These are phyloP conservation scores for Emergomyces pasteurianus DNA, from an alignment of 2,329 filamentous ascomycete genomes.

Conservation along the genomic window DNA sequence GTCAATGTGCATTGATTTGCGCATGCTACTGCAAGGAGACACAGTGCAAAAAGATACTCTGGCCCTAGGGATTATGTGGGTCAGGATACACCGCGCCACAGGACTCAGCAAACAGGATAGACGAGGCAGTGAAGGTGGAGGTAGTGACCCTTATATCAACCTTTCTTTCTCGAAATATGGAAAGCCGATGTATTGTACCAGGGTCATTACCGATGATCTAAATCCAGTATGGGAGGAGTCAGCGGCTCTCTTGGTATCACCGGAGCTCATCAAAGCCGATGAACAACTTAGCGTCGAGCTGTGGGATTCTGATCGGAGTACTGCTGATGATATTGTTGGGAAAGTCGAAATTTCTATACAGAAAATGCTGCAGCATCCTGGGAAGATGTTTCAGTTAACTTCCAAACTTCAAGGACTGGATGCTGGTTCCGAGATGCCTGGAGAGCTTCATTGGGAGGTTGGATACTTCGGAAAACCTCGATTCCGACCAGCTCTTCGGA, in stretches of 20 bases:
- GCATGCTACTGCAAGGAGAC: constrained; percentile 82
- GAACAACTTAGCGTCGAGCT: constrained; percentile 89
- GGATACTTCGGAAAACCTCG: constrained; percentile 89
- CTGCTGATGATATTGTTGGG: constrained; percentile 87
- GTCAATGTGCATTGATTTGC: constrained; percentile 81
- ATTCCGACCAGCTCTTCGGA: constrained; percentile 71
- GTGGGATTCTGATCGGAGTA: constrained; percentile 90
- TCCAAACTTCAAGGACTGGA: constrained; percentile 76
- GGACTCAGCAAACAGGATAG: constrained; percentile 85
- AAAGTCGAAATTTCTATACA: constrained; percentile 91
- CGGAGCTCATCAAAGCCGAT: constrained; percentile 82
- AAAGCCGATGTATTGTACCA: constrained; percentile 95
- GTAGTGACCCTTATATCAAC: constrained; percentile 91
- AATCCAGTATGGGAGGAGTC: constrained; percentile 90
- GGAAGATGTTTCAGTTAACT: constrained; percentile 81
- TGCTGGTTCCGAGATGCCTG: constrained; percentile 77
- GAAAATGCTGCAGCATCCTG: constrained; percentile 87
- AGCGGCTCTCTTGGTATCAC: constrained; percentile 71
- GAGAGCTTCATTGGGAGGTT: constrained; percentile 90
- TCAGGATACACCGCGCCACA: constrained; percentile 77
- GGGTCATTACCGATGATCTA: constrained; percentile 87
- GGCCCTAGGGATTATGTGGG: constrained; percentile 80
- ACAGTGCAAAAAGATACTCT: constrained; percentile 77
- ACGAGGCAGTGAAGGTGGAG: constrained; percentile 70
- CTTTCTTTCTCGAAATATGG: constrained; percentile 91